Evolutionary conservation across 495 filamentous ascomycete genomes (phyloP), one percentile per base, ranked within the genome.

Genomic region (Tuber borchii): DNA sequence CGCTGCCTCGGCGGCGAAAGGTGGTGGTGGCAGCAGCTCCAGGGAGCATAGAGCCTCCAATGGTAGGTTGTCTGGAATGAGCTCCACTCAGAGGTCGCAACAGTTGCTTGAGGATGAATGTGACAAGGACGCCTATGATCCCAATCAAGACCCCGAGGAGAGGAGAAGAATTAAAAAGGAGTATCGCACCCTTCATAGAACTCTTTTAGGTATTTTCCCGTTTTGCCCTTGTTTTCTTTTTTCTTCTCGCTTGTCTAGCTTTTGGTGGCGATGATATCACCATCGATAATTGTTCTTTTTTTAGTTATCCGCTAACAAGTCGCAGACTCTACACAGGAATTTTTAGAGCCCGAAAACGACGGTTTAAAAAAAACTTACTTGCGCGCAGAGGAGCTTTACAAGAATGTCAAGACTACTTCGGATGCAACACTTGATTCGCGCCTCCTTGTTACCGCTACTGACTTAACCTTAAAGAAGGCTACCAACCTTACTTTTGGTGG

Each of bases 361-460:
- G 90, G 90, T 34, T 83, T 97, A 9, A 78, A 87, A 51, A 84
- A 89, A 19, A 91, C 89, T 5, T 78, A 97, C 8, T 74, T 87
- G 9, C 86, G 88, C 76, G 90, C 91, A 3, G 91, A 97, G 81
- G 77, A 85, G 4, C 83, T 90, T 16, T 91, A 90, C 80, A 83
- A 83, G 42, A 85, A 89, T 46, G 93, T 98, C 71, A 95, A 93
- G 78, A 94, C 97, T 81, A 96, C 95, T 2, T 88, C 89, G n/a
- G 96, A 99, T 83, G 95, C 95, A 2, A 93, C 91, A 4, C 90
- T 97, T 75, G 95, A 99, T 81, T 92, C 95, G 0, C 90, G 93
- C 65, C 86, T 95, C 56, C 86, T 98, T 16, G 92, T 97, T 17
- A 88, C 86, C 46, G 89, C 90, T 0, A 90, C 92, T 31, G 95